Percentiles rank a stretch among this genome's conserved stretches.
phyloP scores from a whole-genome alignment of 2,329 filamentous ascomycete genomes.

The Epichloe amarillans region DNA sequence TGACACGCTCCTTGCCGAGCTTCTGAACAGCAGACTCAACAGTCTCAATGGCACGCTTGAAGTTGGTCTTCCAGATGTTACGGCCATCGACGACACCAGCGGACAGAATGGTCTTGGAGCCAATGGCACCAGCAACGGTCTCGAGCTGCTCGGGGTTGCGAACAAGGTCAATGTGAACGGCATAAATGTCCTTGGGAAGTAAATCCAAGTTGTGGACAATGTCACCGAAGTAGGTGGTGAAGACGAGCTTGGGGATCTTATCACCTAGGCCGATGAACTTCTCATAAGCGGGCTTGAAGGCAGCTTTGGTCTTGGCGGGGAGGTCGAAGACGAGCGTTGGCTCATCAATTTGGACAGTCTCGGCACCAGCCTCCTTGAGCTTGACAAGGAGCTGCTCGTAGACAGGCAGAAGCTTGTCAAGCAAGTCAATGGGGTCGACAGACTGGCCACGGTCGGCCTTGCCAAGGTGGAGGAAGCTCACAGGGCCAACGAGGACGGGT shows the following conservation, averaged over 20 bases:
- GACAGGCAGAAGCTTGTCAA: conserved; percentile 85
- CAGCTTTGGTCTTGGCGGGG: conserved; percentile 76
- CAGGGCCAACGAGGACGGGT: conserved; percentile 87
- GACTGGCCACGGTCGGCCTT: conserved; percentile 95
- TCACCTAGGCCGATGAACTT: conserved; percentile 64
- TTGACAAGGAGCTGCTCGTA: conserved; percentile 86
- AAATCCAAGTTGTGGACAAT: conserved; percentile 98
- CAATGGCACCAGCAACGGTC: conserved; percentile 68
- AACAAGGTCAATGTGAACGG: conserved; percentile 88
- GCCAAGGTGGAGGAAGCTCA: conserved; percentile 93
- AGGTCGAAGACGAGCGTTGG: conserved; percentile 93
- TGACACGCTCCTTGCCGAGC: conserved; percentile 93
- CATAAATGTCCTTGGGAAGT: conserved; percentile 66
- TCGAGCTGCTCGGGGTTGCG: conserved; percentile 97
- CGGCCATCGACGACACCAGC: conserved; percentile 95
- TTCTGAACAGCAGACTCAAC: conserved; percentile 85
- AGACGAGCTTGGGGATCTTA: conserved; percentile 74
- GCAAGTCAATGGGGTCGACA: conserved; percentile 84
- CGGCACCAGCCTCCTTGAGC: conserved; percentile 92
- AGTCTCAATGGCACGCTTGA: conserved; percentile 84
- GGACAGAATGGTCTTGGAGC: conserved; percentile 80
- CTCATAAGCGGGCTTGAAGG: conserved; percentile 97
- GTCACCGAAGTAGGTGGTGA: conserved; percentile 98
- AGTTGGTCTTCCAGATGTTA: conserved; percentile 99
- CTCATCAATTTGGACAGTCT: conserved; percentile 97